These are phyloP conservation scores for Colletotrichum camelliae DNA, from an alignment of 2,329 filamentous ascomycete genomes.

Conservation along the genomic window DNA sequence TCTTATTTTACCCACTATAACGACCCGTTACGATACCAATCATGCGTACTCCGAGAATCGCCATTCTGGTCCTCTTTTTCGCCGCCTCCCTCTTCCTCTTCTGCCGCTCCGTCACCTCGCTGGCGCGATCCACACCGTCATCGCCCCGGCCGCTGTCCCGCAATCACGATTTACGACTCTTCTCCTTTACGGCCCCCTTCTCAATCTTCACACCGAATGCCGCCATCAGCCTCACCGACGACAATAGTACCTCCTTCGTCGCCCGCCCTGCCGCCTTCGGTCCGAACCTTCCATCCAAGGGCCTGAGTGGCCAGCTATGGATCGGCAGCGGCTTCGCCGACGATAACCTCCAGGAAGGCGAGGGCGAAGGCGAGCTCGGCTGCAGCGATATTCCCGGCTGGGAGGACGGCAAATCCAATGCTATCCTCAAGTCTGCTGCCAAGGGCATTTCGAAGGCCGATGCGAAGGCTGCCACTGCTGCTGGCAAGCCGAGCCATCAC, in stretches of 20 bases:
- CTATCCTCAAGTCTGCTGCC: conserved; percentile 44
- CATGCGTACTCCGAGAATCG: conserved; percentile 61
- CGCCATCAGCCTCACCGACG: conserved; percentile 93
- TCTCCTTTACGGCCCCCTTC: conserved; percentile 77
- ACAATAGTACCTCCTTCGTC: conserved; percentile 97
- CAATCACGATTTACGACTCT: conserved; percentile 60
- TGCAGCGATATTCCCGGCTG: conserved; percentile 95
- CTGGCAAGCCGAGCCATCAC: conserved; percentile 36
- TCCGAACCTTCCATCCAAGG: conserved; percentile 74
- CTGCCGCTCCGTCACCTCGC: conserved; percentile 55
- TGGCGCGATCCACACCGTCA: conserved; percentile 27
- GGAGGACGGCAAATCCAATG: conserved; percentile 65
- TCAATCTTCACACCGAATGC: conserved; percentile 95
- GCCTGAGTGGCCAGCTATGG: conserved; percentile 90
- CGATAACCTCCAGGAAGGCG: conserved; percentile 68
- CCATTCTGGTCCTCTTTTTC: conserved; percentile 50
- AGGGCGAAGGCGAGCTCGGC: conserved; percentile 83
- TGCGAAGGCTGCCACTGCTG: conserved; percentile 29
- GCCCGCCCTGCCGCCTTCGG: conserved; percentile 94
- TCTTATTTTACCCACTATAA: neutral
- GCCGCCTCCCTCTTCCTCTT: conserved; percentile 51
- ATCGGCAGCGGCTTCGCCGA: conserved; percentile 91
- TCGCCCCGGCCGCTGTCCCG: conserved; percentile 24
- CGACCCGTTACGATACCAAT: conserved; percentile 27
- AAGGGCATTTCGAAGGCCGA: conserved; percentile 29